Base-by-base conservation (phyloP, 805 yeast species). In the Tetrapisispora iriomotensis region DNA sequence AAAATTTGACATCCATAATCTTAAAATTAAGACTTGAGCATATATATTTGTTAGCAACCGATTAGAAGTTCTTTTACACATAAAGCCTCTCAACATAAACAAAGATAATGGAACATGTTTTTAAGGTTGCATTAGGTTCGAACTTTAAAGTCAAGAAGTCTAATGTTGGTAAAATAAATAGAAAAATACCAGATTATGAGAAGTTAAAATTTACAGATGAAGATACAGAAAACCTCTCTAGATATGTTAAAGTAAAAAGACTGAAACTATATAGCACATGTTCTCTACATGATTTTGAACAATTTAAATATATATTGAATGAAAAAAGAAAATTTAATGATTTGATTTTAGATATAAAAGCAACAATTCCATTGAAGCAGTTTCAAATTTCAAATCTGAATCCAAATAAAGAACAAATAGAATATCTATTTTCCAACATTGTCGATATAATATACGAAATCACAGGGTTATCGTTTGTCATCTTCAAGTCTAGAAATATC, bases 251-350 rank as follows among this genome's bases (percentile, higher is more conserved):
- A 23, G 29, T 33, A 3, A 27, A 33, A 23, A 14, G 36, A 33
- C 24, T 33, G 6, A 33, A 33, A 33, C 13, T 33, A 17, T 33
- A 33, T 33, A 23, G 4, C 9, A 15, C 36, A 5, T 33, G 36
- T 33, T 33, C 36, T 3, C 24, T 33, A 17, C 36, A 33, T 33
- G 15, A 24, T 33, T 33, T 33, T 33, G 36, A 33, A 33, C 28
- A 33, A 15, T 33, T 33, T 23, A 33, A 33, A 24, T 33, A 33
- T 24, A 33, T 33, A 12, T 22, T 33, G 6, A 33, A 33, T 13
- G 36, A 33, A 33, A 33, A 33, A 33, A 20, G 17, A 23, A 33
- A 33, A 33, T 33, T 33, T 14, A 33, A 33, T 33, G 36, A 33
- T 33, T 17, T 33, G 7, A 33, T 23, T 23, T 24, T 33, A 17